Percentiles rank a stretch among this genome's conserved stretches.
Conservation (phyloP, 257 asterid species). For the Solanum ahanhuiri region DNA sequence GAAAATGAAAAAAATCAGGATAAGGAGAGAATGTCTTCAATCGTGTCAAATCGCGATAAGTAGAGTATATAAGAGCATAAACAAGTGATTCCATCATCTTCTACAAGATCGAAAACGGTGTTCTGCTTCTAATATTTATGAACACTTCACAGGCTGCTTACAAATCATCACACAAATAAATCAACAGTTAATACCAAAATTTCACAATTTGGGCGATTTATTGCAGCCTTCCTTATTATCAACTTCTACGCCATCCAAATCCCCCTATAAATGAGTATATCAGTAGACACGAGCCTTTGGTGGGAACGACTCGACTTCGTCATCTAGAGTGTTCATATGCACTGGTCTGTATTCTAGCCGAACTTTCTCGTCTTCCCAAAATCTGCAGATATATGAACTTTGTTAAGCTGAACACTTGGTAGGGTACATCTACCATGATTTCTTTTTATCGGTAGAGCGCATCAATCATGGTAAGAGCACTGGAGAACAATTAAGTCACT, state of each 20-base stretch:
- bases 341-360: slow-evolving; percentile 75
- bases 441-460: not conserved
- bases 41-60: not conserved
- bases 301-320: slow-evolving; percentile 73
- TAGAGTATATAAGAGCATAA: not conserved
- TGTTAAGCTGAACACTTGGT: not conserved
- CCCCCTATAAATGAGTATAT: slow-evolving; percentile 8
- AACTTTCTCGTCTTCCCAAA: slow-evolving; percentile 73
- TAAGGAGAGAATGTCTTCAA: not conserved
- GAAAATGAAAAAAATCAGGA: not conserved
- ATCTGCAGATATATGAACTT: slow-evolving; percentile 34
- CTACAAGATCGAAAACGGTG: not conserved
- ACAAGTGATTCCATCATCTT: not conserved
- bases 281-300: slow-evolving; percentile 87
- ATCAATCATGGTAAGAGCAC: slow-evolving; percentile 5
- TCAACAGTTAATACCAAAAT: slow-evolving; percentile 31
- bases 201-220: slow-evolving; percentile 10
- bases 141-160: slow-evolving; percentile 13
- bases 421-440: not conserved
- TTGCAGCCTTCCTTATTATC: slow-evolving; percentile 13
- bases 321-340: slow-evolving; percentile 81
- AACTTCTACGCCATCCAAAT: not conserved
- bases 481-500: not conserved
- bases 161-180: slow-evolving; percentile 13
- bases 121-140: not conserved